A percentile compares a stretch with the other conserved stretches of the same genome.
These are phyloP conservation scores for Microstegium vimineum DNA, from an alignment of 176 grass and related monocot genomes.

Conservation along the genomic window DNA sequence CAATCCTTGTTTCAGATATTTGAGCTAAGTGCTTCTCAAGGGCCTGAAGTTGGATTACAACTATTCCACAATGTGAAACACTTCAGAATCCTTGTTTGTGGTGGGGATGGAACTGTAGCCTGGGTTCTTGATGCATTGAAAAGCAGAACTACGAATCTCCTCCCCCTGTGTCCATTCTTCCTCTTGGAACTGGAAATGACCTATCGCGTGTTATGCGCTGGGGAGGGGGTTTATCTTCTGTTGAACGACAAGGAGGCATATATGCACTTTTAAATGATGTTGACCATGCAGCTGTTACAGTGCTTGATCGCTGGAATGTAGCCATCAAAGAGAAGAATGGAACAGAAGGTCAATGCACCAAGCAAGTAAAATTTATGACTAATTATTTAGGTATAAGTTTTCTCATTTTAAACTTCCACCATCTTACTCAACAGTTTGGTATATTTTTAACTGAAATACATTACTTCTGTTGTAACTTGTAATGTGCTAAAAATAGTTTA, in stretches of 20 bases:
- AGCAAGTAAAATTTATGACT: constrained; percentile 87
- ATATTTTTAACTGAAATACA: neutral
- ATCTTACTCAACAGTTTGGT: constrained; percentile 1
- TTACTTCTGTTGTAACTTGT: neutral
- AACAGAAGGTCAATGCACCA: constrained; percentile 37
- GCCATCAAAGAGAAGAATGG: constrained; percentile 55
- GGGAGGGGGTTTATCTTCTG: constrained; percentile 84
- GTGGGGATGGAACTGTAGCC: constrained; percentile 84
- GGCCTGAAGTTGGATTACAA: constrained; percentile 78
- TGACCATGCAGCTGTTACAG: constrained; percentile 68
- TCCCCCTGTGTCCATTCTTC: constrained; percentile 91
- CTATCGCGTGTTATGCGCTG: constrained; percentile 71
- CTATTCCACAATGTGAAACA: constrained; percentile 67
- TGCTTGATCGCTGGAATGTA: constrained; percentile 92
- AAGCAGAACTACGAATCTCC: constrained; percentile 83
- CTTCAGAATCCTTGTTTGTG: constrained; percentile 91
- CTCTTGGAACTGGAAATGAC: constrained; percentile 91
- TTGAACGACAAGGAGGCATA: constrained; percentile 77
- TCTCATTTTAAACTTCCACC: neutral
- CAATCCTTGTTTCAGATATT: constrained; percentile 65
- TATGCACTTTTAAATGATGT: constrained; percentile 67
- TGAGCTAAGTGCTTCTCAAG: constrained; percentile 71
- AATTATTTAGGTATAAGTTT: constrained; percentile 78
- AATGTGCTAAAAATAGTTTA: neutral
- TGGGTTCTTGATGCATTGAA: constrained; percentile 96